phyloP scores from a whole-genome alignment of 371 early-diverging fungal genomes.

The Conidiobolus incongruus region DNA sequence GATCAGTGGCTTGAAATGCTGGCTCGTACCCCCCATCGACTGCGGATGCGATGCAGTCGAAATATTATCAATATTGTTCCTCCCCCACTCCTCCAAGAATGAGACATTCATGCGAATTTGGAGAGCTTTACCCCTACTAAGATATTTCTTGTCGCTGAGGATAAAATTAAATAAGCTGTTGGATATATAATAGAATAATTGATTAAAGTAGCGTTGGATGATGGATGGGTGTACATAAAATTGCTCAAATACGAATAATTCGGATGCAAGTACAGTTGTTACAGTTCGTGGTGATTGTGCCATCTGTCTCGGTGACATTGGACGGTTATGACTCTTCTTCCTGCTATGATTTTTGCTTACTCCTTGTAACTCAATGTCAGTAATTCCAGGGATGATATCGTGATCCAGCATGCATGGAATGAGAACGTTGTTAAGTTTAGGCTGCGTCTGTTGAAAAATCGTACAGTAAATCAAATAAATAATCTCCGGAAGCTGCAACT shows the following conservation, averaged over 20 bases:
- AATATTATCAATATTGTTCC: slow-evolving; percentile 22
- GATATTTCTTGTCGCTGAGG: slow-evolving; percentile 34
- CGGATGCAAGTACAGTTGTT: slow-evolving; percentile 30
- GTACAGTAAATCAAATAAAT: slow-evolving; percentile 19
- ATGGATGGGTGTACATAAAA: slow-evolving; percentile 42
- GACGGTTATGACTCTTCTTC: not conserved
- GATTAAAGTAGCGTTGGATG: slow-evolving; percentile 34
- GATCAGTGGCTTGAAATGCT: slow-evolving; percentile 31
- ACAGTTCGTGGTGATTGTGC: slow-evolving; percentile 29
- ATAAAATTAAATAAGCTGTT: slow-evolving; percentile 64
- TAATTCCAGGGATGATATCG: not conserved
- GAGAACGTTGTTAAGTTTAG: not conserved
- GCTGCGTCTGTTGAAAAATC: not conserved
- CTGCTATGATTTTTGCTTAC: not conserved
- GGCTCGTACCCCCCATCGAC: slow-evolving; percentile 9
- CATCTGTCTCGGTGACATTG: not conserved
- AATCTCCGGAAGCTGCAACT: slow-evolving; percentile 34
- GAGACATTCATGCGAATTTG: slow-evolving; percentile 68
- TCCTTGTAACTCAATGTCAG: not conserved
- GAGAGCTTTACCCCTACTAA: slow-evolving; percentile 54
- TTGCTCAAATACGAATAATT: slow-evolving; percentile 23
- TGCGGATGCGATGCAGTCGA: no score
- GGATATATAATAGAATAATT: slow-evolving; percentile 49
- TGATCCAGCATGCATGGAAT: not conserved
- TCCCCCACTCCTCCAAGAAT: slow-evolving; percentile 59